phyloP scores from a whole-genome alignment of 441 rosid species.

The Biscutella laevigata region DNA sequence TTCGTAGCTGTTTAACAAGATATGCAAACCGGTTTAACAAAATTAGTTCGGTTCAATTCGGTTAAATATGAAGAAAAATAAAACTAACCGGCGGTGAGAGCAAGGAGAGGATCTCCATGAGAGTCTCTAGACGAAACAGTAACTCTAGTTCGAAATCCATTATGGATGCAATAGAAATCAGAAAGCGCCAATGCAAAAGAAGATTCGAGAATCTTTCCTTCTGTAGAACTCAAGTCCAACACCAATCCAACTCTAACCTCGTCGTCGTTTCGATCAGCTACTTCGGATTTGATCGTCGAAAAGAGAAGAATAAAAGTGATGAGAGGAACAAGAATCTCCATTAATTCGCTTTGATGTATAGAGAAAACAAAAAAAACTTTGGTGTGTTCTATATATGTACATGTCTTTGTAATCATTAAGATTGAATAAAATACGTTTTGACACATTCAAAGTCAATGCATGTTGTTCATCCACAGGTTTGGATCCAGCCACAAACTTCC shows the following conservation, averaged over 20 bases:
- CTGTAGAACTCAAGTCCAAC: conserved; percentile 21
- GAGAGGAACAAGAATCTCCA: conserved; percentile 7
- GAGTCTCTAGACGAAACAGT: conserved; percentile 23
- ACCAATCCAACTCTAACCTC: conserved; percentile 24
- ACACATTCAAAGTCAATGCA: no score
- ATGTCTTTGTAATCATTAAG: no score
- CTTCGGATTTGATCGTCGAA: background rate
- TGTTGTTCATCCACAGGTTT: no score
- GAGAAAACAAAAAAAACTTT: no score
- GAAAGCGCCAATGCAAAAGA: conserved; percentile 26
- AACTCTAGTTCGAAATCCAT: conserved; percentile 24
- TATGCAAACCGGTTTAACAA: background rate
- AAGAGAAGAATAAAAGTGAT: background rate
- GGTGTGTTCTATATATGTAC: no score
- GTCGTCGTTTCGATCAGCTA: conserved; percentile 1
- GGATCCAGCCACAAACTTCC: no score
- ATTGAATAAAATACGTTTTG: no score
- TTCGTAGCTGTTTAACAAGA: conserved; percentile 13
- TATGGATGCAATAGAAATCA: conserved; percentile 24
- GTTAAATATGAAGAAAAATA: background rate
- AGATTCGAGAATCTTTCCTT: conserved; percentile 19
- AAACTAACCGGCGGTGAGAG: conserved; percentile 22
- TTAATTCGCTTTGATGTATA: background rate
- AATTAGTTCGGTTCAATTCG: no score
- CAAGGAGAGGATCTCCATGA: conserved; percentile 23